Evolutionary conservation across 1,284 basidiomycete genomes (phyloP), one percentile per base, ranked within the genome.

Genomic region (Fomitopsis pinicola): DNA sequence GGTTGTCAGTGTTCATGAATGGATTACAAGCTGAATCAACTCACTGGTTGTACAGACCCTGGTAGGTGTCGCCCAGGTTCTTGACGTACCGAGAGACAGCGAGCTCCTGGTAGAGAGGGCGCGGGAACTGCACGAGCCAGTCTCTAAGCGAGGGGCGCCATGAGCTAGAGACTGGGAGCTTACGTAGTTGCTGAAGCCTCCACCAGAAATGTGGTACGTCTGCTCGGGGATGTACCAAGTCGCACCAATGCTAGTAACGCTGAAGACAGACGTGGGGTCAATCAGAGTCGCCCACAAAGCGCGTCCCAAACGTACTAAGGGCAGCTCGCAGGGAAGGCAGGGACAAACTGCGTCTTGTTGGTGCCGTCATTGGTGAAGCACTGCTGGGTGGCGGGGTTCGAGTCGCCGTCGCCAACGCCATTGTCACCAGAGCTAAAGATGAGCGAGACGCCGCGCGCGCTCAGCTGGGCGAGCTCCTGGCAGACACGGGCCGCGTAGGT

Each of bases 361-460:
- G 66, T 75, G 9, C 82, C 86, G 59, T 85, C 80, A 67, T 91
- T 91, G 10, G 82, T 78, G 62, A 79, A 71, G 72, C 90, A 92
- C 44, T 70, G 36, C 56, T 83, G 80, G 10, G 77, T 80, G 0
- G 74, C 74, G 33, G 84, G 81, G 66, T 85, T 63, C 0, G 77
- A 44, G 61, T 82, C 70, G 9, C 81, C 80, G 65, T 86, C 85
- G 15, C 88, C 90, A 7, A 89, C 89, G 55, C 89, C 89, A n/a
- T 71, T 72, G 66, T 92, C 89, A 14, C 89, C 89, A 22, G 84
- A 85, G 22, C 82, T 78, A 71, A 89, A 89, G 58, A 85, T 66
- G 30, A 90, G 63, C 5, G 85, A 83, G 17, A 85, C 77, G 42
- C 90, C 90, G 5, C 87, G 81, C 17, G 79, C 82, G 81, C 82